Percentiles rank a stretch among this genome's conserved stretches.
phyloP scores from a whole-genome alignment of 208 protist genomes.

The Leishmania arabica region DNA sequence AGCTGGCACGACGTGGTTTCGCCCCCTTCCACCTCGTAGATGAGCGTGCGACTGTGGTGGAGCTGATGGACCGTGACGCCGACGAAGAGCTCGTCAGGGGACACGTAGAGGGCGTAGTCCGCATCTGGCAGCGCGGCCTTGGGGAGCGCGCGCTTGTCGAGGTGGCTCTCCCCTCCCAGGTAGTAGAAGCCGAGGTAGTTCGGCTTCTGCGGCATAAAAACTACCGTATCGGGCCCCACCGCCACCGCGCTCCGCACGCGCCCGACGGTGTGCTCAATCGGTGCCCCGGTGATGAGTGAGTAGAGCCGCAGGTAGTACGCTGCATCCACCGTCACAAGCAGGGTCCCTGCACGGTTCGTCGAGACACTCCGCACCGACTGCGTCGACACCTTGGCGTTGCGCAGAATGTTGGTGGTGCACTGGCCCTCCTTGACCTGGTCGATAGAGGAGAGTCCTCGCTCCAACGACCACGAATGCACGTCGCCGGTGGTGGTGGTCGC shows the following conservation, averaged over 20 bases:
- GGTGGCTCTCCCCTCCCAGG: conserved; percentile 15
- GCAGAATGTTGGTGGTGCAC: conserved; percentile 55
- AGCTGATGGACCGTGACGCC: conserved; percentile 30
- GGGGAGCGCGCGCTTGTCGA: conserved; percentile 26
- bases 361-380: conserved; percentile 39
- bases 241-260: conserved; percentile 34
- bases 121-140: conserved; percentile 31
- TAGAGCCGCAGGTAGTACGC: conserved; percentile 38
- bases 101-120: conserved; percentile 27
- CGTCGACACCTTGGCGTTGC: conserved; percentile 66
- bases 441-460: conserved; percentile 53
- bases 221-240: conserved; percentile 39
- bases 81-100: conserved; percentile 31
- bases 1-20: conserved; percentile 46
- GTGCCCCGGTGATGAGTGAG: conserved; percentile 35
- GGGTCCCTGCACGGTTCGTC: conserved; percentile 35
- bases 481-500: conserved; percentile 54
- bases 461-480: conserved; percentile 58
- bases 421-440: conserved; percentile 48
- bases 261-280: conserved; percentile 31
- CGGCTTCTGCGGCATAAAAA: conserved; percentile 26
- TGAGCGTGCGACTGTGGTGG: conserved; percentile 32
- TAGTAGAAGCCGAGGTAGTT: conserved; percentile 25
- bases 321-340: conserved; percentile 35
- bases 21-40: conserved; percentile 38